Conservation (phyloP, 768 basidiomycete species). For the Lactarius psammicola region DNA sequence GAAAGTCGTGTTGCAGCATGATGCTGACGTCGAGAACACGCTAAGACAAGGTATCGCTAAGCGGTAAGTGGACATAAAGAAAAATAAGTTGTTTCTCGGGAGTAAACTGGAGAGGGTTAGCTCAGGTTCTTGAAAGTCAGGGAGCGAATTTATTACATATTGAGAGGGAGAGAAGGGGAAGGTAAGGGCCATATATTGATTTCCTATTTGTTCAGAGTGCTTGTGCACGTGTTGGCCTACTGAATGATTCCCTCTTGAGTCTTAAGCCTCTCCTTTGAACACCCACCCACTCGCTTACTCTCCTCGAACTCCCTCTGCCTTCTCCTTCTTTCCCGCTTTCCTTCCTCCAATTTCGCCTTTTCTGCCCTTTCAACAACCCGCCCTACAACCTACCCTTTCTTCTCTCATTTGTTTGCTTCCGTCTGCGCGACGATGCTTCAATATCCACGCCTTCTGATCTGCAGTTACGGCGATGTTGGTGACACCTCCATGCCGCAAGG, state of each 20-base stretch:
- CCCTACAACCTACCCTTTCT: not conserved
- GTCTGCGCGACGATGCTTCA: constrained; percentile 7
- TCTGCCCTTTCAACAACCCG: not conserved
- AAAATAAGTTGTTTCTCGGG: not conserved
- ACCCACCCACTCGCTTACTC: not conserved
- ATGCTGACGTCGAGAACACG: constrained; percentile 24
- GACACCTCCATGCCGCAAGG: constrained; percentile 9
- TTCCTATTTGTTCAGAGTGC: constrained; percentile 1
- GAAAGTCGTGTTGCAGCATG: constrained; percentile 10
- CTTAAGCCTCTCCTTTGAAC: constrained; percentile 19
- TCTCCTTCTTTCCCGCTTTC: not conserved
- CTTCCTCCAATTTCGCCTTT: not conserved
- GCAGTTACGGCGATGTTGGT: constrained; percentile 4
- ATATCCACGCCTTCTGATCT: constrained; percentile 18
- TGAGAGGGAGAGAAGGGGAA: constrained; percentile 6
- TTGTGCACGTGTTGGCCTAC: constrained; percentile 19
- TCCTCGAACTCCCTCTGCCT: not conserved
- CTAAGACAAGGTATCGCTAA: not conserved
- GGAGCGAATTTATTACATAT: constrained; percentile 12
- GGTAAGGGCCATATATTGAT: constrained; percentile 3
- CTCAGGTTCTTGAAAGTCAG: constrained; percentile 10
- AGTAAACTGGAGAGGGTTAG: constrained; percentile 18
- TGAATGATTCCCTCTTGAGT: constrained; percentile 23
- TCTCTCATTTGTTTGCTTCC: not conserved
- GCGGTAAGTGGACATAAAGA: not conserved